phyloP scores from a whole-genome alignment of 768 basidiomycete species.

The Imleria badia region DNA sequence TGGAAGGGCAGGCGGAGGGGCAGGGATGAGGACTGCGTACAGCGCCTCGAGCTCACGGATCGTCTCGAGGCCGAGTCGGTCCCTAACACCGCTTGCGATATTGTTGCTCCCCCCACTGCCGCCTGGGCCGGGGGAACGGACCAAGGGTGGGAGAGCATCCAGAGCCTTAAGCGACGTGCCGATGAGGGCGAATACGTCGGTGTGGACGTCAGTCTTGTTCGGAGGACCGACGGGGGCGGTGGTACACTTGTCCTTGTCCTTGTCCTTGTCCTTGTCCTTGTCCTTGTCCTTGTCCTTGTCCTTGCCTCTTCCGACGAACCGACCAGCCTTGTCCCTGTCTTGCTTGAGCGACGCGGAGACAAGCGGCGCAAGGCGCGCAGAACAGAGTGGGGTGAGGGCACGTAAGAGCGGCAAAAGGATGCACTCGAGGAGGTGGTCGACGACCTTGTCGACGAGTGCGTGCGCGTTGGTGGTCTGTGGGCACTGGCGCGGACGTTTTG shows the following conservation, averaged over 20 bases:
- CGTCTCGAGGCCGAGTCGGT: constrained; percentile 28
- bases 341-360: constrained; percentile 4
- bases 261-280: constrained; percentile 6
- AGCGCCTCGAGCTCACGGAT: constrained; percentile 28
- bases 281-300: constrained; percentile 6
- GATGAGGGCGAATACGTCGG: constrained; percentile 26
- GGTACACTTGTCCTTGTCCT: constrained; percentile 1
- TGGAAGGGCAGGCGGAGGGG: background rate
- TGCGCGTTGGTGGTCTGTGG: background rate
- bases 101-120: background rate
- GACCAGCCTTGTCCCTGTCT: constrained; percentile 2
- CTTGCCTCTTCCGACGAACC: constrained; percentile 1
- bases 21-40: constrained; percentile 9
- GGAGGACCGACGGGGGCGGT: background rate
- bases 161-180: constrained; percentile 19
- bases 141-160: constrained; percentile 8
- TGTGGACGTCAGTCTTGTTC: constrained; percentile 14
- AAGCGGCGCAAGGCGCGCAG: constrained; percentile 14
- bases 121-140: background rate
- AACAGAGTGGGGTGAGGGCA: constrained; percentile 21
- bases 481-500: constrained; percentile 12
- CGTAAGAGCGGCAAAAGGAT: constrained; percentile 23
- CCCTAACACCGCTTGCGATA: constrained; percentile 12
- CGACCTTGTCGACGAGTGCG: constrained; percentile 8
- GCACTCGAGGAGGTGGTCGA: constrained; percentile 19